These are phyloP conservation scores for Albugo laibachii DNA, from an alignment of 352 stramenopile genomes.

Conservation along the genomic window DNA sequence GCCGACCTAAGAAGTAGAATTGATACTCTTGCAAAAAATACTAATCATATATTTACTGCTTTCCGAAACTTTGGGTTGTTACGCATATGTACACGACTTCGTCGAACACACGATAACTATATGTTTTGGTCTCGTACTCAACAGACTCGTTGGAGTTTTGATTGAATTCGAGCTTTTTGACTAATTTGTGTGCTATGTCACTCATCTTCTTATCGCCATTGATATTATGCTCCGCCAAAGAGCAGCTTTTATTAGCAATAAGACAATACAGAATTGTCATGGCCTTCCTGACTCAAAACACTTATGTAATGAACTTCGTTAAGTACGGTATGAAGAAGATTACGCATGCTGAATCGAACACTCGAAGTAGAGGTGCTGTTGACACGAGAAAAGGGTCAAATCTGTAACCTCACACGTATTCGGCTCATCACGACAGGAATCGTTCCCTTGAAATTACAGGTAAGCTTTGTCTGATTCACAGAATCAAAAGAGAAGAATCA, in stretches of 20 bases:
- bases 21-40: neutral
- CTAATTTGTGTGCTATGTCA: conserved; percentile 68
- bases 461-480: too few species aligned
- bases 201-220: conserved; percentile 71
- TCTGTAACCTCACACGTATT: too few species aligned
- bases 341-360: too few species aligned
- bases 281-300: too few species aligned
- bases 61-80: conserved; percentile 56
- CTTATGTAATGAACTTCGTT: too few species aligned
- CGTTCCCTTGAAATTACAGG: too few species aligned
- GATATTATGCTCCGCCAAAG: conserved; percentile 66
- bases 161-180: conserved; percentile 70
- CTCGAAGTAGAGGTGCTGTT: too few species aligned
- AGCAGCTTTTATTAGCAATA: conserved; percentile 59
- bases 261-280: conserved; percentile 82
- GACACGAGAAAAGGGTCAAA: too few species aligned
- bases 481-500: too few species aligned
- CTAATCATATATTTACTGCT: conserved; percentile 18
- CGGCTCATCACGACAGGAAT: too few species aligned
- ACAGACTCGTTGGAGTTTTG: conserved; percentile 59
- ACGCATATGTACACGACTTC: conserved; percentile 75
- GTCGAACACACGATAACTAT: conserved; percentile 72
- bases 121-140: conserved; percentile 61
- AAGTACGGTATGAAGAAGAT: too few species aligned
- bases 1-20: conserved; percentile 19